Evolutionary conservation across 78 protist genomes (phyloP).

Genomic region (Protostelium mycophagum): DNA sequence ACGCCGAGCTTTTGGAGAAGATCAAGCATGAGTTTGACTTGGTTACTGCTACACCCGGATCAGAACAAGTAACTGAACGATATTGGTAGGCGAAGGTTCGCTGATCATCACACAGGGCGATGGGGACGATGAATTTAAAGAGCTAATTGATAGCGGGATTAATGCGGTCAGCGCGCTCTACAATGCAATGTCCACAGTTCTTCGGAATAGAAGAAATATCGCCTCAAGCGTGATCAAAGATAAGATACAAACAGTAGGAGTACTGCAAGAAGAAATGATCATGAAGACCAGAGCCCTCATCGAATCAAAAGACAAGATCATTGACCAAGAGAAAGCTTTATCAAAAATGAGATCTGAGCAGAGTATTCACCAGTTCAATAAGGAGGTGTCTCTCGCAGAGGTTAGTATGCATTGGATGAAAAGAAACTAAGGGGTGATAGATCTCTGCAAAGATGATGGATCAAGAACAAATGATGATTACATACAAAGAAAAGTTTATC

Average conservation of each 20-base stretch:
- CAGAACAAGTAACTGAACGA: not conserved
- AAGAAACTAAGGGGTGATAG: no score
- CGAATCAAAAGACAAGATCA: not conserved
- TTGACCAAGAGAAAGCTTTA: not conserved
- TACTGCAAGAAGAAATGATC: not conserved
- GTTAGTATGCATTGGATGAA: no score
- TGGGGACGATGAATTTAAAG: not conserved
- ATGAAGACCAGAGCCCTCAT: not conserved
- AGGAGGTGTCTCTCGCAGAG: not conserved
- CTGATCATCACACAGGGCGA: not conserved
- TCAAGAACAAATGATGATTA: not conserved
- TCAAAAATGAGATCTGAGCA: not conserved
- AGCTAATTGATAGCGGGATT: not conserved
- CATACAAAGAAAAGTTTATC: not conserved
- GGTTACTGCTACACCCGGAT: not conserved
- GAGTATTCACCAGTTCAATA: not conserved
- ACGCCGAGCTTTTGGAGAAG: not conserved
- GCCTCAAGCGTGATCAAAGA: not conserved
- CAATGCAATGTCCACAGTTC: not conserved
- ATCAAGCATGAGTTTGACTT: not conserved
- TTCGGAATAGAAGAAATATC: not conserved
- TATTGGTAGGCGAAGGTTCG: not conserved
- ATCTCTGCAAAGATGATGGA: not conserved
- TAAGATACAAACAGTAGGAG: not conserved
- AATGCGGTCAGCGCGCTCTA: not conserved